phyloP scores from a whole-genome alignment of 208 protist species.

The Trichomonas vaginalis region DNA sequence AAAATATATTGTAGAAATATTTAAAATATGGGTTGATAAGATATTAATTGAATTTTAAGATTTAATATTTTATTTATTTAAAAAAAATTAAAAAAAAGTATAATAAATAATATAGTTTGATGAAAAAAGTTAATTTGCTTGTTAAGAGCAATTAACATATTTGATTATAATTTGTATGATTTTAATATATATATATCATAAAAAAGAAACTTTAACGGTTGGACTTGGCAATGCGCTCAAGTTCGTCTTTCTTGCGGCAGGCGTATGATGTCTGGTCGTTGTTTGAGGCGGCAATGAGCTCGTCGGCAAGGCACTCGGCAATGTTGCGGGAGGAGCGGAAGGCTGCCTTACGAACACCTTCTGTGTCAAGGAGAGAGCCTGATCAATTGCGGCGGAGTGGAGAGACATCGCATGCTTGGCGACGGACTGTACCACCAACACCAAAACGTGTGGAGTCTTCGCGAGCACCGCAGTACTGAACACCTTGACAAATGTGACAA shows the following conservation, averaged over 20 bases:
- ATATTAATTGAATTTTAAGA: too few relatives aligned
- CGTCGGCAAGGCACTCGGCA: slow-evolving; percentile 98
- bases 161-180: background rate
- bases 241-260: slow-evolving; percentile 99
- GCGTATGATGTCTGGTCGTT: slow-evolving; percentile 90
- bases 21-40: too few relatives aligned
- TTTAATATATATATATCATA: slow-evolving; percentile 40
- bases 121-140: too few relatives aligned
- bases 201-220: slow-evolving; percentile 81
- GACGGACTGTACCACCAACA: slow-evolving; percentile 89
- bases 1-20: too few relatives aligned
- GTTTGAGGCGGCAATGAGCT: slow-evolving; percentile 79
- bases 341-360: slow-evolving; percentile 79
- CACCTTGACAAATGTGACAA: slow-evolving; percentile 75
- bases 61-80: too few relatives aligned
- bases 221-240: slow-evolving; percentile 97
- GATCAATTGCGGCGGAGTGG: slow-evolving; percentile 96
- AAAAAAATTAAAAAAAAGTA: too few relatives aligned
- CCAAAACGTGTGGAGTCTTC: slow-evolving; percentile 99
- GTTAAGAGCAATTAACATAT: too few relatives aligned
- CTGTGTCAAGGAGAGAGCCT: slow-evolving; percentile 45
- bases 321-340: slow-evolving; percentile 99
- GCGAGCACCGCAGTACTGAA: slow-evolving; percentile 89
- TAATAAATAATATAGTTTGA: too few relatives aligned
- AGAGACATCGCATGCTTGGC: slow-evolving; percentile 98